Evolutionary conservation across 164 flowering plant genomes (phyloP).

Genomic region (Magnolia changhungtana): DNA sequence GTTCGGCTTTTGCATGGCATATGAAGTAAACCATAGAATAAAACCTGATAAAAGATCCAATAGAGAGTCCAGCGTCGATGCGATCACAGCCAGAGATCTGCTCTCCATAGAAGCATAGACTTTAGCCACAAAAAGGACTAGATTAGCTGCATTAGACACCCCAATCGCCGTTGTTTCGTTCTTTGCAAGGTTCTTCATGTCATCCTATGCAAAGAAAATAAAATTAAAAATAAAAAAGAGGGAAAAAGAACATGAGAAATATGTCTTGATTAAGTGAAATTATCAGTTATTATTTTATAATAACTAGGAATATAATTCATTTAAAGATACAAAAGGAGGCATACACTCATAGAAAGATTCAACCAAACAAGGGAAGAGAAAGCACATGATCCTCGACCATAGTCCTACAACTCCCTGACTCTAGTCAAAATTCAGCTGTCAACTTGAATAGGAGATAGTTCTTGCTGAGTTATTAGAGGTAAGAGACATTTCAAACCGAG

Average conservation of each 20-base stretch:
- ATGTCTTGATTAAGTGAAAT: neutral
- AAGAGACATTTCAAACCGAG: too few species aligned
- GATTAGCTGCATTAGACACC: slow-evolving; percentile 54
- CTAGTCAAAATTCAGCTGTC: too few species aligned
- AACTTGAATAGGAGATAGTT: too few species aligned
- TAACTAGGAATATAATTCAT: neutral
- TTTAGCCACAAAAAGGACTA: slow-evolving; percentile 68
- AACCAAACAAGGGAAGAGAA: too few species aligned
- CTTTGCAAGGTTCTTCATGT: slow-evolving; percentile 57
- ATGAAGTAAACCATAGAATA: slow-evolving; percentile 78
- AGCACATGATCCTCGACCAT: too few species aligned
- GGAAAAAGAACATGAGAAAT: neutral
- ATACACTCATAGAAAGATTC: neutral
- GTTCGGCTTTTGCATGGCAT: slow-evolving; percentile 76
- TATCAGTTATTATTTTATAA: neutral
- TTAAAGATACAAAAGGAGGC: neutral
- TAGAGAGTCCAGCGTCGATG: slow-evolving; percentile 79
- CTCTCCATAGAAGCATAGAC: slow-evolving; percentile 74
- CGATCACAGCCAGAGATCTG: slow-evolving; percentile 82
- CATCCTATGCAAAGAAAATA: slow-evolving; percentile 40
- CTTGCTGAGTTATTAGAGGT: too few species aligned
- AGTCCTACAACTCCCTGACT: too few species aligned
- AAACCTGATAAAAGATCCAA: slow-evolving; percentile 84
- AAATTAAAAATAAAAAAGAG: neutral
- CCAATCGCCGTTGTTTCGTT: slow-evolving; percentile 59